Conservation (phyloP, 2,329 filamentous ascomycete genomes). For the Alternaria sp. region DNA sequence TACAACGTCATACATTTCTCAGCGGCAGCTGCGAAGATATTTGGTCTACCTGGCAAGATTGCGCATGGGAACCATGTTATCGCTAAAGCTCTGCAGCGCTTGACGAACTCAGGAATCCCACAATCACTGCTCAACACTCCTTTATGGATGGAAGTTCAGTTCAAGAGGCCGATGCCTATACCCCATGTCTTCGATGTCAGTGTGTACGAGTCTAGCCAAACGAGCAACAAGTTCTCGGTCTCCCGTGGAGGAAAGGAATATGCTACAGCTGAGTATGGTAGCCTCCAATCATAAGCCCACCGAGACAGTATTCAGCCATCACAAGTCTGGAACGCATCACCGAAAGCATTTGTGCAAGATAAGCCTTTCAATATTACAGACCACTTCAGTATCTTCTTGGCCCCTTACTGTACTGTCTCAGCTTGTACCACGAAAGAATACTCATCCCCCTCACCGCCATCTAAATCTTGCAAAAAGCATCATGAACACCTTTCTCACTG, state of each 20-base stretch:
- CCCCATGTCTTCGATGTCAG: constrained; percentile 8
- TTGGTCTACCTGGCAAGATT: constrained; percentile 17
- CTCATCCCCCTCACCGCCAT: constrained; percentile 9
- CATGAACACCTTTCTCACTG: constrained; percentile 2
- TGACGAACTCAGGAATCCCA: neutral
- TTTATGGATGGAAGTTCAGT: constrained; percentile 13
- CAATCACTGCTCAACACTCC: neutral
- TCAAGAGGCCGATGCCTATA: constrained; percentile 14
- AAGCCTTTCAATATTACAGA: neutral
- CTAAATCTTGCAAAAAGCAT: constrained; percentile 9
- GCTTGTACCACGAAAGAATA: constrained; percentile 11
- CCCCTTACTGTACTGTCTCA: constrained; percentile 10
- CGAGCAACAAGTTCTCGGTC: neutral
- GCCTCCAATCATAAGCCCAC: neutral
- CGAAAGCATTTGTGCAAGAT: neutral
- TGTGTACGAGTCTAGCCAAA: neutral
- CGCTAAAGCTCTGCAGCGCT: constrained; percentile 7
- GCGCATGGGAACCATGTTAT: constrained; percentile 16
- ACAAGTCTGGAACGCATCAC: neutral
- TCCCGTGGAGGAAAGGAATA: constrained; percentile 1
- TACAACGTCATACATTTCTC: constrained; percentile 20
- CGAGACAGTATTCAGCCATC: neutral
- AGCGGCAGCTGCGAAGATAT: constrained; percentile 4
- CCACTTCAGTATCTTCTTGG: neutral
- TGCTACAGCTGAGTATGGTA: constrained; percentile 7